Evolutionary conservation across 2,329 filamentous ascomycete genomes (phyloP).

Genomic region (Ceratocystis smalleyi): DNA sequence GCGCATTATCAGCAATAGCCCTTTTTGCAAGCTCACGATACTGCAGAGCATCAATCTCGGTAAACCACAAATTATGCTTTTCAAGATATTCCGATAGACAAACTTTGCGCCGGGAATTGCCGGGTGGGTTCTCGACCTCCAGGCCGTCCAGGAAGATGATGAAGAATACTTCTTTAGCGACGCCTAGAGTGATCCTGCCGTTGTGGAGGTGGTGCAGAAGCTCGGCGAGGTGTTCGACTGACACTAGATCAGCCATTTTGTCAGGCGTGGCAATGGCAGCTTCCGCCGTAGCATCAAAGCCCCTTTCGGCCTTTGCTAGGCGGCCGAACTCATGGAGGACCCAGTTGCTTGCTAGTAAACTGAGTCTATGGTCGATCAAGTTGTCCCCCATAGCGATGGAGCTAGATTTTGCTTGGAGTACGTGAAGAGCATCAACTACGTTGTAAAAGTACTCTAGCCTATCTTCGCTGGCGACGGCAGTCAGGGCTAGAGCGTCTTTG

Average conservation of each 20-base stretch:
- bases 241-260: conserved; percentile 34
- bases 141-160: conserved; percentile 10
- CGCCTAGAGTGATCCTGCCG: conserved; percentile 37
- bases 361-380: conserved; percentile 25
- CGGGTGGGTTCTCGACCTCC: conserved; percentile 17
- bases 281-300: conserved; percentile 12
- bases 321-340: conserved; percentile 62
- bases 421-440: conserved; percentile 37
- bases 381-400: conserved; percentile 18
- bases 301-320: conserved; percentile 37
- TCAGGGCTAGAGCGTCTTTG: conserved; percentile 71
- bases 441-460: conserved; percentile 69
- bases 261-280: conserved; percentile 21
- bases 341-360: conserved; percentile 44
- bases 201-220: conserved; percentile 34
- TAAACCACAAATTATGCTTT: conserved; percentile 37
- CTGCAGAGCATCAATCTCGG: conserved; percentile 32
- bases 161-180: conserved; percentile 38
- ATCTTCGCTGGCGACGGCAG: conserved; percentile 61
- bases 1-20: conserved; percentile 30
- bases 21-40: conserved; percentile 33
- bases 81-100: conserved; percentile 38
- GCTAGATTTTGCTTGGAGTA: conserved; percentile 18
- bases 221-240: conserved; percentile 33
- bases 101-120: conserved; percentile 33